phyloP scores from a whole-genome alignment of 768 basidiomycete genomes.

The Pleurotus pulmonarius region DNA sequence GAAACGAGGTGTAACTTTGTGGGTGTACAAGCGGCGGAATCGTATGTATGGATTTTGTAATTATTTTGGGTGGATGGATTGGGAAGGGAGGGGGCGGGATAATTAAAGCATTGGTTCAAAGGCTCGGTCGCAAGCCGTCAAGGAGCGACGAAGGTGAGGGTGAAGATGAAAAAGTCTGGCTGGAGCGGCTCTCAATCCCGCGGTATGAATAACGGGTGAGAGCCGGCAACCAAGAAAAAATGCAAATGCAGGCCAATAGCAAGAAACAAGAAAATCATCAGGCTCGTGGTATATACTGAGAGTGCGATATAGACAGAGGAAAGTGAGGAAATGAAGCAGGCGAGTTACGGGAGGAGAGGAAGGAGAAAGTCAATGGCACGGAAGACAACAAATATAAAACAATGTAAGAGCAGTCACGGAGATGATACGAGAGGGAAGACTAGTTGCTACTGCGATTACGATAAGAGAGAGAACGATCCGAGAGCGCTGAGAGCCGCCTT shows the following conservation, averaged over 20 bases:
- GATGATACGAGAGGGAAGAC: slow-evolving; percentile 12
- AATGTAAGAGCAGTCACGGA: slow-evolving; percentile 9
- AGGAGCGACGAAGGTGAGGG: slow-evolving; percentile 11
- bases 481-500: not conserved
- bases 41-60: not conserved
- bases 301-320: slow-evolving; percentile 13
- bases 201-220: slow-evolving; percentile 14
- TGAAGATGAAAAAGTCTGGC: slow-evolving; percentile 8
- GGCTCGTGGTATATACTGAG: slow-evolving; percentile 9
- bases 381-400: slow-evolving; percentile 14
- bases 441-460: slow-evolving; percentile 1
- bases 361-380: slow-evolving; percentile 4
- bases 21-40: not conserved
- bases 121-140: slow-evolving; percentile 12
- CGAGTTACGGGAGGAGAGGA: not conserved
- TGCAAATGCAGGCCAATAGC: slow-evolving; percentile 6
- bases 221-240: not conserved
- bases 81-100: not conserved
- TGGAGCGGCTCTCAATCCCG: slow-evolving; percentile 13
- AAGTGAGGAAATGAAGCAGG: slow-evolving; percentile 9
- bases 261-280: slow-evolving; percentile 9
- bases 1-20: slow-evolving; percentile 1
- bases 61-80: not conserved
- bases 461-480: not conserved
- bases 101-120: not conserved